These are phyloP conservation scores for Tolypocladium pustulatum DNA, from an alignment of 2,329 filamentous ascomycete species.

Conservation along the genomic window DNA sequence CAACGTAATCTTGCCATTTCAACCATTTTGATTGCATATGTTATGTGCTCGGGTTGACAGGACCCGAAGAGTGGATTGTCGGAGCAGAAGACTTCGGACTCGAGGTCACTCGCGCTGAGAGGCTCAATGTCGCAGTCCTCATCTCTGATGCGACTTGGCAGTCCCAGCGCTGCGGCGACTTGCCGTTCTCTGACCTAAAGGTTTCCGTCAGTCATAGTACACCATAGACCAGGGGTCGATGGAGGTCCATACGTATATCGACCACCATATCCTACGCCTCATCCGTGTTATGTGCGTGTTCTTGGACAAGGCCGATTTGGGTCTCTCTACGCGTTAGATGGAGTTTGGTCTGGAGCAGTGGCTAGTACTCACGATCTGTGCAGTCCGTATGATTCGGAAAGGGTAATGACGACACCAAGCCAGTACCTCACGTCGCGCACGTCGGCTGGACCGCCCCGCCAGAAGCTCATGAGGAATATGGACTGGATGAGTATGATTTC, in stretches of 20 bases:
- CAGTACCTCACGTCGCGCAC: slow-evolving; percentile 39
- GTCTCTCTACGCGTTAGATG: slow-evolving; percentile 3
- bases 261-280: slow-evolving; percentile 42
- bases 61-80: slow-evolving; percentile 16
- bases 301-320: slow-evolving; percentile 15
- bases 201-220: neutral
- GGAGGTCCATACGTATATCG: slow-evolving; percentile 31
- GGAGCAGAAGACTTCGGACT: slow-evolving; percentile 14
- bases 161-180: slow-evolving; percentile 22
- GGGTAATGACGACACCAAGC: slow-evolving; percentile 37
- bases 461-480: slow-evolving; percentile 45
- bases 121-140: slow-evolving; percentile 28
- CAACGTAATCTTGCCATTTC: slow-evolving; percentile 22
- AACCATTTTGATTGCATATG: slow-evolving; percentile 26
- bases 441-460: slow-evolving; percentile 36
- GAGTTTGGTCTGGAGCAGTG: neutral
- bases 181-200: slow-evolving; percentile 24
- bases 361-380: slow-evolving; percentile 23
- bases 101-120: slow-evolving; percentile 17
- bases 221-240: neutral
- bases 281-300: slow-evolving; percentile 18
- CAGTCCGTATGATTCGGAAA: slow-evolving; percentile 38
- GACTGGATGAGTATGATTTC: slow-evolving; percentile 38
- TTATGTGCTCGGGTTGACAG: slow-evolving; percentile 20
- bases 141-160: slow-evolving; percentile 25